phyloP scores from a whole-genome alignment of 2,329 filamentous ascomycete genomes.

The Trichoderma atrobrunneum region DNA sequence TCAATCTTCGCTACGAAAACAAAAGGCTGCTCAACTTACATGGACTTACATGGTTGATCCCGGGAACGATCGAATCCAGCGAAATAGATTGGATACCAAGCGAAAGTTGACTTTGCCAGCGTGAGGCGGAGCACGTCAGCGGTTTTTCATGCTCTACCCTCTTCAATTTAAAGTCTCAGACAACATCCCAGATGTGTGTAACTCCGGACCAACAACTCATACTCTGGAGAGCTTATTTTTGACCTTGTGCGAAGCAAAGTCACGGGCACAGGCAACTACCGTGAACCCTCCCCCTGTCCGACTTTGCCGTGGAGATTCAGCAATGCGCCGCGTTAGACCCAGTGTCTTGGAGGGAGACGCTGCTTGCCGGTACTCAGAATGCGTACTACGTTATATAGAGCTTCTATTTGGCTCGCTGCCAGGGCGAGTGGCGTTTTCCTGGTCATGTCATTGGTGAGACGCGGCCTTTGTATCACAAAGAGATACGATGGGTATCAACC shows the following conservation, averaged over 20 bases:
- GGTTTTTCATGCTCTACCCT: not conserved
- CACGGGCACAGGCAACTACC: not conserved
- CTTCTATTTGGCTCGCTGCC: slow-evolving; percentile 22
- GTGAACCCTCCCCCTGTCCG: not conserved
- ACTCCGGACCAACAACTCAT: slow-evolving; percentile 8
- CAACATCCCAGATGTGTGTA: slow-evolving; percentile 14
- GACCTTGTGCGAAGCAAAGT: not conserved
- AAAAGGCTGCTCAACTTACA: not conserved
- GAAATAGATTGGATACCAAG: slow-evolving; percentile 18
- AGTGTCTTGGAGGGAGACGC: slow-evolving; percentile 1
- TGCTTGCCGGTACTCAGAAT: not conserved
- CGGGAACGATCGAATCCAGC: not conserved
- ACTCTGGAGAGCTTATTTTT: slow-evolving; percentile 10
- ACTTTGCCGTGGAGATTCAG: slow-evolving; percentile 12
- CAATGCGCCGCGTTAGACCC: slow-evolving; percentile 2
- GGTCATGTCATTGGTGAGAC: not conserved
- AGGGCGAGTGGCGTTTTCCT: slow-evolving; percentile 23
- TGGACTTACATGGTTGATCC: not conserved
- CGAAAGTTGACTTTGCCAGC: slow-evolving; percentile 6
- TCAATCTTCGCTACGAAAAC: not conserved
- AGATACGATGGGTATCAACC: not conserved
- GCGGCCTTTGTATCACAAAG: not conserved
- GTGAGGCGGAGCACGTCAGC: not conserved
- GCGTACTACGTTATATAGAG: not conserved
- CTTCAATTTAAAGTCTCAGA: slow-evolving; percentile 8